Evolutionary conservation across 148 eudicot species (phyloP).

Genomic region (Pharnaceum exiguum): DNA sequence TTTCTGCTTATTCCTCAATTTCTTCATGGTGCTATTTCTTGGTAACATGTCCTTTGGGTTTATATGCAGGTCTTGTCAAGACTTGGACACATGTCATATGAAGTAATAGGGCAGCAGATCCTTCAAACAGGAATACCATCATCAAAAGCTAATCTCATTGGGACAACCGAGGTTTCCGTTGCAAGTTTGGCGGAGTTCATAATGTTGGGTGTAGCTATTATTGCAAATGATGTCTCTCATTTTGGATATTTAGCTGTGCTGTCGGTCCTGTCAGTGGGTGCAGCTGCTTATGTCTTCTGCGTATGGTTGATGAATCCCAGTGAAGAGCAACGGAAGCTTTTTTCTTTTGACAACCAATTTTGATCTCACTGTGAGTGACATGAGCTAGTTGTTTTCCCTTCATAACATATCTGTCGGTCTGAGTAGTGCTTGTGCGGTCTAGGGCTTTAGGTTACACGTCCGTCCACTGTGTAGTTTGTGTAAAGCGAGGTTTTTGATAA

Average conservation of each 20-base stretch:
- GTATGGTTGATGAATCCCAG: conserved; percentile 75
- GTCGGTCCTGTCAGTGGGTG: conserved; percentile 72
- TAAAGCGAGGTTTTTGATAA: too few relatives aligned
- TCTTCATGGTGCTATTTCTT: conserved; percentile 34
- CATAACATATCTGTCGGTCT: too few relatives aligned
- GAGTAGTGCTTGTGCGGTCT: too few relatives aligned
- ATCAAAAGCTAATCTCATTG: conserved; percentile 92
- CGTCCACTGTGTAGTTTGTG: too few relatives aligned
- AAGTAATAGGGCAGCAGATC: conserved; percentile 85
- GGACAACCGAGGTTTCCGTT: conserved; percentile 80
- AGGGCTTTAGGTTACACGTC: too few relatives aligned
- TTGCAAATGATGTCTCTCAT: conserved; percentile 79
- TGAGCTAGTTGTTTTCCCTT: too few relatives aligned
- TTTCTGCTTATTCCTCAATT: conserved; percentile 31
- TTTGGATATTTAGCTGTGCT: conserved; percentile 78
- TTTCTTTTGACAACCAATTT: conserved; percentile 40
- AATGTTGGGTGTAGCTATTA: conserved; percentile 82
- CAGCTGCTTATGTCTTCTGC: conserved; percentile 82
- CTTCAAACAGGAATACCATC: conserved; percentile 94
- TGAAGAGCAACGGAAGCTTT: conserved; percentile 66
- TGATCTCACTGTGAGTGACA: conserved; percentile 27
- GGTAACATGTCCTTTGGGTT: not conserved
- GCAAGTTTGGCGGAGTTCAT: conserved; percentile 89
- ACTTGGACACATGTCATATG: conserved; percentile 93
- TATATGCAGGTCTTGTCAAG: conserved; percentile 68